Evolutionary conservation across 805 yeast species (phyloP), one percentile per base, ranked within the genome.

Genomic region (Zygotorulaspora florentina): DNA sequence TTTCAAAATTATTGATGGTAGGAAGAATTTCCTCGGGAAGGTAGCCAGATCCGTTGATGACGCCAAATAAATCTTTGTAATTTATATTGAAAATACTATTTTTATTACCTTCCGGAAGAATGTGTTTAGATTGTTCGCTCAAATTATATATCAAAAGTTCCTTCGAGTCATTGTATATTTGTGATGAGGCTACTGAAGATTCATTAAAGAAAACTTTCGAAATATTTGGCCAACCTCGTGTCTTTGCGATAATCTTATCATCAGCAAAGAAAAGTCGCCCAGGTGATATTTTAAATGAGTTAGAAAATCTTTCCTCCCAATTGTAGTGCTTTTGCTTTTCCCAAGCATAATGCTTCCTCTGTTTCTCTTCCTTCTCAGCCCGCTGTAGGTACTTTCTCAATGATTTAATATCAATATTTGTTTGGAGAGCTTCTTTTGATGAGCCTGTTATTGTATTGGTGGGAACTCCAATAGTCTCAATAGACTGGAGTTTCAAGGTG

Each of bases 21-120:
- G 47, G 31, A 18, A 61, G 41, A 2, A 54, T 45, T n/a, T 53
- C 57, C 15, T 64, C 65, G 5, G 66, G 66, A 3, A 60, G 39
- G 11, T 35, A 28, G 7, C 45, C 42, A 16, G 58, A 48, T 25
- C 54, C 51, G 41, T 62, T 62, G 8, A 62, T 53, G 16, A 64
- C 54, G 2, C 54, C 56, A 42, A 61, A 55, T 33, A 60, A 38
- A 43, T 62, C 65, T 40, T 51, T 51, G 45, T 52, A 42, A 25
- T 52, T 52, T 18, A 58, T 53, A 47, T 57, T 56, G 20, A 56
- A 43, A 8, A 54, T 37, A 31, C 47, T 45, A 28, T 43, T 48
- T 16, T 50, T 51, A 12, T 50, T 45, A 13, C 43, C 40, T 28
- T 47, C 25, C 10, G 52, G 43, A 8, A 43, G 39, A 11, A 50